Evolutionary conservation across 1,139 yeast genomes (phyloP), one percentile per base, ranked within the genome.

Genomic region (Cylindricascospora bacillispora): DNA sequence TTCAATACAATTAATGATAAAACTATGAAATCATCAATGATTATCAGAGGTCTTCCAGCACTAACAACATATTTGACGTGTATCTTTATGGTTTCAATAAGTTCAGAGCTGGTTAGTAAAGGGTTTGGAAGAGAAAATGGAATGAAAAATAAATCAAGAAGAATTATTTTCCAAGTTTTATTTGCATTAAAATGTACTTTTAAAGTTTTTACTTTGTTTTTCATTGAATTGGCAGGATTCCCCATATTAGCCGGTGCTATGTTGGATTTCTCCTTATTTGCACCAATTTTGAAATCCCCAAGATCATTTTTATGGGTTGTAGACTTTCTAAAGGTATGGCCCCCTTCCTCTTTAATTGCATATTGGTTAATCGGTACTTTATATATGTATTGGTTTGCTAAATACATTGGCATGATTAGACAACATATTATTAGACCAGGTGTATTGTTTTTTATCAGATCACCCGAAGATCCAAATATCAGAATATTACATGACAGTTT

Each of bases 401-500:
- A 79, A 29, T 89, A 73, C 56, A 86, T 89, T 22, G 82, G 93
- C 4, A 77, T 85, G 83, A 67, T 78, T 21, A 65, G 98, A 39
- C 61, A 67, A 25, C 59, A 62, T 33, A 74, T 85, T 25, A 66
- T 89, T 41, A 70, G 99, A 33, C 77, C 82, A 0, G 99, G 98
- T 5, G 94, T 83, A 3, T 60, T 89, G 26, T 89, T 73, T 54
- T 89, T 92, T 57, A 81, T 92, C 34, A 67, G 95, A 40, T 85
- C 93, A 19, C 95, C 95, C 2, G 95, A 86, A 43, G 95, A 89
- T 49, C 95, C 94, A 18, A 79, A 83, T 43, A 76, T 85, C 25
- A 72, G 89, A 39, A 70, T 92, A n/a, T 68, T 89, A 27, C 89
- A 83, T 41, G 95, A 86, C 49, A 92, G 93, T 1, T 58, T 89